Evolutionary conservation across 2,329 filamentous ascomycete species (phyloP).

Genomic region (Fusarium torreyae): DNA sequence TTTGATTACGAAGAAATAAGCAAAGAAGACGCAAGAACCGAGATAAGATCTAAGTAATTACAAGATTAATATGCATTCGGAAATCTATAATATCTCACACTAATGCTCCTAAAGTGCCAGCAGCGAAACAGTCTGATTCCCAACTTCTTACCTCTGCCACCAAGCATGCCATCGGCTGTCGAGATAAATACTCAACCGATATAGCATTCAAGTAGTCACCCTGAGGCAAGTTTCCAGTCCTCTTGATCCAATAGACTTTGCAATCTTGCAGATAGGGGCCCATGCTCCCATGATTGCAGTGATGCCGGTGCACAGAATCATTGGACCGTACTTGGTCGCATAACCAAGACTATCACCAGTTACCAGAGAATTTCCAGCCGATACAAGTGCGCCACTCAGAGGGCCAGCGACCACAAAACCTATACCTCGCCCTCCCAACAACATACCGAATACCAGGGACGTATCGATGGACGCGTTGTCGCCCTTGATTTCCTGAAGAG

Average conservation of each 20-base stretch:
- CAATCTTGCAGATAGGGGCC: slow-evolving; percentile 57
- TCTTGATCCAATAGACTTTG: slow-evolving; percentile 47
- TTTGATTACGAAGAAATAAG: slow-evolving; percentile 45
- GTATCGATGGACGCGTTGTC: slow-evolving; percentile 46
- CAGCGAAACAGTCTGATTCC: neutral
- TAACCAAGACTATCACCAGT: slow-evolving; percentile 50
- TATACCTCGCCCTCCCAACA: slow-evolving; percentile 51
- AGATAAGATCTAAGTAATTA: neutral
- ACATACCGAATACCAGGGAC: slow-evolving; percentile 52
- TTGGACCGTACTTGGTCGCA: slow-evolving; percentile 52
- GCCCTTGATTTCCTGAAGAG: slow-evolving; percentile 59
- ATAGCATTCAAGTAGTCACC: slow-evolving; percentile 62
- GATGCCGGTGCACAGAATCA: slow-evolving; percentile 53
- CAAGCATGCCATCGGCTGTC: no score
- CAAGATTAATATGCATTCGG: neutral
- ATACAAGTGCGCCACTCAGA: slow-evolving; percentile 51
- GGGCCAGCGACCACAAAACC: slow-evolving; percentile 51
- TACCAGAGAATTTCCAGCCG: slow-evolving; percentile 41
- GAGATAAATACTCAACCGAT: no score
- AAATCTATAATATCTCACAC: neutral
- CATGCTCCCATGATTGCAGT: slow-evolving; percentile 53
- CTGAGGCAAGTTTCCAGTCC: slow-evolving; percentile 18
- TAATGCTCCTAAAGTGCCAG: neutral
- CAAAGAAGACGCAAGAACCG: neutral
- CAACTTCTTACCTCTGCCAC: neutral